phyloP scores from a whole-genome alignment of 2,329 filamentous ascomycete genomes.

The Ascochyta clinopodiicola region DNA sequence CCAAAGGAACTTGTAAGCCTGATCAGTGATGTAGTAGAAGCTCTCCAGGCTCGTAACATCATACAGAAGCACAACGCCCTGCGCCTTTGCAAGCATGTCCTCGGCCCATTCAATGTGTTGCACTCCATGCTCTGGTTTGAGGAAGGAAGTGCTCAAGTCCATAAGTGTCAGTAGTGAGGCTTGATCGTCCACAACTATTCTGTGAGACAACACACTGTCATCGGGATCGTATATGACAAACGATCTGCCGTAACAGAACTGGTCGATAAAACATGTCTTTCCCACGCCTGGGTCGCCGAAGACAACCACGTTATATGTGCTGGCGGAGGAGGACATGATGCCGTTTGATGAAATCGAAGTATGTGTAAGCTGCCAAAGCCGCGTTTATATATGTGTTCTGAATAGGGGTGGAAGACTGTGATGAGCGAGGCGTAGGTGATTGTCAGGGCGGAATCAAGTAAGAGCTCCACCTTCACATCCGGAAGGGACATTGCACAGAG shows the following conservation, averaged over 20 bases:
- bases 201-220: neutral
- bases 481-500: neutral
- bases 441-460: neutral
- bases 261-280: conserved; percentile 31
- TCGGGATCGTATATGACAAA: conserved; percentile 21
- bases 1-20: conserved; percentile 28
- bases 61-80: conserved; percentile 39
- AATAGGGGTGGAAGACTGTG: neutral
- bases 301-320: conserved; percentile 13
- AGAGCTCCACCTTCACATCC: neutral
- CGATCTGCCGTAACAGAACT: conserved; percentile 16
- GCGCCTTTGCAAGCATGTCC: conserved; percentile 14
- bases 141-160: conserved; percentile 31
- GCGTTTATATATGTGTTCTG: neutral
- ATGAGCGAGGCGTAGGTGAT: neutral
- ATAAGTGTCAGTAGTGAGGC: conserved; percentile 17
- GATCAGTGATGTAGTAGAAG: conserved; percentile 29
- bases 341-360: neutral
- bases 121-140: conserved; percentile 7
- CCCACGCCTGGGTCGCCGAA: conserved; percentile 29
- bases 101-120: conserved; percentile 11
- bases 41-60: conserved; percentile 31
- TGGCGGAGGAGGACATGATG: neutral
- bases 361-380: neutral
- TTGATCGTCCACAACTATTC: conserved; percentile 17